Evolutionary conservation across 208 protist species (phyloP), one percentile per base, ranked within the genome.

Genomic region (Strigomonas galati): DNA sequence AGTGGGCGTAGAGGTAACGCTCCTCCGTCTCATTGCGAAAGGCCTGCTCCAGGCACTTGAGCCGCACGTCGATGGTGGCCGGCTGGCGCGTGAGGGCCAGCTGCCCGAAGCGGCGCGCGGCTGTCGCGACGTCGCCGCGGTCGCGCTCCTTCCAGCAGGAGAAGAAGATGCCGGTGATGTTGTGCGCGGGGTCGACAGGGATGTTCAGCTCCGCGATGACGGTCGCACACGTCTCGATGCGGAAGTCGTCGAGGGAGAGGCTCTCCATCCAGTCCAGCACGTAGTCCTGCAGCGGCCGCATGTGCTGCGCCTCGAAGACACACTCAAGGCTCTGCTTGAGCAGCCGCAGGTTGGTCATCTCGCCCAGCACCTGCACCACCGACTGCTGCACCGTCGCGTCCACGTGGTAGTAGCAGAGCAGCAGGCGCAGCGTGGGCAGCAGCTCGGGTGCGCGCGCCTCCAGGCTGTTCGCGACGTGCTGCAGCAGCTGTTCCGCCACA

Each of bases 101-200:
- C 62, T 85, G 78, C 27, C 74, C 68, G 64, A 94, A 91, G 21
- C 74, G 76, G 6, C 65, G 70, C 37, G 88, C 68, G 28, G 88
- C 88, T 32, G 70, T 46, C n/a, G 63, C 53, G 35, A 44, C 44
- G 32, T 75, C 61, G 0, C 74, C 74, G 31, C 61, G 55, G 24
- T 52, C 74, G 53, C 68, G 67, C 35, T 77, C 69, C 55, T 58
- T 64, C 72, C 78, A 87, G 37, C 73, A 81, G 4, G 71, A 73
- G 71, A 83, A 90, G 69, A 91, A 94, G 40, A 71, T 65, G 0
- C 77, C 81, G 10, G 85, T 82, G 17, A 88, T 65, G 31, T 74
- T 86, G 35, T 71, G 75, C 14, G 78, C 77, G 6, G 79, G 74
- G 37, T 73, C 63, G 19, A 86, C 69, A 30, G 68, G 48, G 21